Base-by-base conservation (phyloP, 2,329 filamentous ascomycete species). In the Monosporascus sp. region DNA sequence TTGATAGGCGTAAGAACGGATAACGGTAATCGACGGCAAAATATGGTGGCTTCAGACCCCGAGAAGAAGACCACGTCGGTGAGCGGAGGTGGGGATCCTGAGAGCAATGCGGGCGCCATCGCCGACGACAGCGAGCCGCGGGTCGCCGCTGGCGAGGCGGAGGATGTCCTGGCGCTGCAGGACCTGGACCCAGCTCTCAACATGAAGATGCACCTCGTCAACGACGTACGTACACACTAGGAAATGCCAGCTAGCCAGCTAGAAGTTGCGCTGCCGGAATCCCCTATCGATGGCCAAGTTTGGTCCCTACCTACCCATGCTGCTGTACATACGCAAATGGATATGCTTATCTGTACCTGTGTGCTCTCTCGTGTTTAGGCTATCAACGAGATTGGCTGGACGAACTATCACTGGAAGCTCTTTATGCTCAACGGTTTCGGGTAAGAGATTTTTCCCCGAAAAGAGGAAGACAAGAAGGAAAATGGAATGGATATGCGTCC, bases 151-250 rank as follows among this genome's bases (percentile, higher is more conserved):
- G 53, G 47, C 24, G 52, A 60, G 20, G 65, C 60, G 46, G 65
- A 72, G 51, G 83, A 87, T 59, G 68, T 87, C 24, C 72, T 87
- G 15, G 74, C 72, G 5, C 68, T 75, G 51, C 79, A 86, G 65
- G 75, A 81, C 60, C 69, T 81, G 27, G 84, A 88, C 62, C 80
- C 82, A 5, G 82, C 79, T 1, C 69, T 88, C 45, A 81, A 81
- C 60, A 78, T 78, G 41, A 88, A 88, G 66, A 88, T 88, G 83
- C 78, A 84, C 59, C 72, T 88, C 27, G 78, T 88, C 54, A 89
- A 88, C 64, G 79, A 88, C 66, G 82, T 82, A 61, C 69, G 78
- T 60, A 14, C 48, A 50, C 20, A 31, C 47, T 52, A 47, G 36
- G 25, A 39, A 22, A 34, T 34, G 31, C 31, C 31, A 34, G 31